Conservation (phyloP, 257 asterid species). For the Marsdenia floribunda region DNA sequence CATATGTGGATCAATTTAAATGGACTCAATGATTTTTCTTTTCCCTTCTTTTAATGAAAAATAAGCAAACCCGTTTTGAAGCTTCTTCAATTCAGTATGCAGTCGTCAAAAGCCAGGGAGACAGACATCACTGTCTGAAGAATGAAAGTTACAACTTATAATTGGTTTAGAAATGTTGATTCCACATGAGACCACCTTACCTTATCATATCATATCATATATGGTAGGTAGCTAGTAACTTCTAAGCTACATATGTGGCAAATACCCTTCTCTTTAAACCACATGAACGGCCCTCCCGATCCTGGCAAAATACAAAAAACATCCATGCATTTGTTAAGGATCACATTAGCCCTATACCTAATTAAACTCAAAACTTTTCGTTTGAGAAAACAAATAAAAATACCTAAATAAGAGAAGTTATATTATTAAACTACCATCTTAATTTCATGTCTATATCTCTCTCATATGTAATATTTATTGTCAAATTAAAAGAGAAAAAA, state of each 20-base stretch:
- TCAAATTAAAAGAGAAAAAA: too few relatives aligned
- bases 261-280: not conserved
- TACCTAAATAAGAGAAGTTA: too few relatives aligned
- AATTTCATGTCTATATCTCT: too few relatives aligned
- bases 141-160: constrained; percentile 31
- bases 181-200: constrained; percentile 34
- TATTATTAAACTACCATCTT: too few relatives aligned
- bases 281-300: not conserved
- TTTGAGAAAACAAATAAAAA: too few relatives aligned
- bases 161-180: constrained; percentile 37
- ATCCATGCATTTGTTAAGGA: too few relatives aligned
- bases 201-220: not conserved
- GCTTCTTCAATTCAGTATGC: constrained; percentile 25
- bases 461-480: too few relatives aligned
- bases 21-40: not conserved
- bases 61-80: not conserved
- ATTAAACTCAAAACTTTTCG: too few relatives aligned
- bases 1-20: not conserved
- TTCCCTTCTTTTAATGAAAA: not conserved
- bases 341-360: too few relatives aligned
- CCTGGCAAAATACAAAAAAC: too few relatives aligned
- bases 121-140: constrained; percentile 19
- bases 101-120: constrained; percentile 23
- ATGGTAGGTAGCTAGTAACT: not conserved
- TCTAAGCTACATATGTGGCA: not conserved